Evolutionary conservation across 2,329 filamentous ascomycete genomes (phyloP).

Genomic region (Furcasterigmium furcatum): DNA sequence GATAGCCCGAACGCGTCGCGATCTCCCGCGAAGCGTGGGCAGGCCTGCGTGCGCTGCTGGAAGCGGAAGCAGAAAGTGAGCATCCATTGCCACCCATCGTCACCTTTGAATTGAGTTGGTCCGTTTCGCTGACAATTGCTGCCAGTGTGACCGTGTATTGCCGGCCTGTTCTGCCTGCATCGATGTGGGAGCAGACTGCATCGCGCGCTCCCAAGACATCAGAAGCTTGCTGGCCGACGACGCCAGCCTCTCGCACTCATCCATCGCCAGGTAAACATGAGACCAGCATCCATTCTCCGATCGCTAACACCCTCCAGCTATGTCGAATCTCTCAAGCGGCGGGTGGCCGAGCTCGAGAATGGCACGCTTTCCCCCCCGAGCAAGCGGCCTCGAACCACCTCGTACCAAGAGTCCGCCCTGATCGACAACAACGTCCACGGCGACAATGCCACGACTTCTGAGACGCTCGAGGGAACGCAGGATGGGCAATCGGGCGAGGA

Average conservation of each 20-base stretch:
- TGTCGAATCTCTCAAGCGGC: slow-evolving; percentile 4
- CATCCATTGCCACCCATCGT: background rate
- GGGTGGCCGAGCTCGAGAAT: slow-evolving; percentile 5
- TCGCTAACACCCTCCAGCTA: slow-evolving; percentile 2
- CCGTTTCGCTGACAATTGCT: no score
- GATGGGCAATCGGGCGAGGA: slow-evolving; percentile 2
- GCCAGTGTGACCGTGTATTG: slow-evolving; percentile 6
- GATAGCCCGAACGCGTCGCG: background rate
- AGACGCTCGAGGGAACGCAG: background rate
- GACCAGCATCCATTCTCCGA: no score
- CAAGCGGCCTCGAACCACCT: slow-evolving; percentile 3
- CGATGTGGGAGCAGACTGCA: background rate
- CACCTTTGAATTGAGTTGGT: background rate
- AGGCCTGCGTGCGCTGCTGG: slow-evolving; percentile 8
- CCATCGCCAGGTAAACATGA: slow-evolving; percentile 3
- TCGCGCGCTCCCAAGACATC: slow-evolving; percentile 6
- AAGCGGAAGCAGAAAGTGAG: slow-evolving; percentile 9
- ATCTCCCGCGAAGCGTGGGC: background rate
- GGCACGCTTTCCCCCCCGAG: background rate
- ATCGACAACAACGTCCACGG: background rate
- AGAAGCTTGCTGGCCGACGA: background rate
- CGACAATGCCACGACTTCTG: background rate
- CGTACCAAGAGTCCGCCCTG: no score
- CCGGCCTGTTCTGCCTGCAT: slow-evolving; percentile 6
- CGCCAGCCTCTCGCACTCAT: slow-evolving; percentile 6